Conservation (phyloP, 345 rosid species). For the Carallia pectinifolia region DNA sequence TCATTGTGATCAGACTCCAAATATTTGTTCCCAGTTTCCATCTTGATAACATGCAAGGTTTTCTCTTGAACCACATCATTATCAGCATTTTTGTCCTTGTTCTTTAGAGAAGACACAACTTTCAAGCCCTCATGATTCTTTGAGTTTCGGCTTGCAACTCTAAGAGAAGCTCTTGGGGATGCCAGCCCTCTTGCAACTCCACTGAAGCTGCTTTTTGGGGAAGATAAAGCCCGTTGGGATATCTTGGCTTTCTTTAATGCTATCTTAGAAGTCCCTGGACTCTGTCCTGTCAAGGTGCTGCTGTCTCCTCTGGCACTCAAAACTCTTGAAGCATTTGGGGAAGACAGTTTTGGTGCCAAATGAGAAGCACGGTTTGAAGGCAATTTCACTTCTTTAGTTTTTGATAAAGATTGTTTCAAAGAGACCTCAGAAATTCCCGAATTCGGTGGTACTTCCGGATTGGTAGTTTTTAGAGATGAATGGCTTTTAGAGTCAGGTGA, state of each 20-base stretch:
- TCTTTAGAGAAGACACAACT: slow-evolving; percentile 34
- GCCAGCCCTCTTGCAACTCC: slow-evolving; percentile 15
- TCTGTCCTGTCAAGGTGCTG: slow-evolving; percentile 33
- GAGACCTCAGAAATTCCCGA: slow-evolving; percentile 27
- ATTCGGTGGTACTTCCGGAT: slow-evolving; percentile 28
- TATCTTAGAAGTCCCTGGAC: slow-evolving; percentile 20
- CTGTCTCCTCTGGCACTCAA: slow-evolving; percentile 25
- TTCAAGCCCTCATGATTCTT: slow-evolving; percentile 35
- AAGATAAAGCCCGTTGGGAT: slow-evolving; percentile 14
- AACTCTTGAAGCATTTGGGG: slow-evolving; percentile 30
- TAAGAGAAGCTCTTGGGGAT: slow-evolving; percentile 14
- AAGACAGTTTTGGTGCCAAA: slow-evolving; percentile 34
- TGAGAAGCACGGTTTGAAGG: slow-evolving; percentile 30
- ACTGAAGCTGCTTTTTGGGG: slow-evolving; percentile 9
- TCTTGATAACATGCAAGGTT: slow-evolving; percentile 59
- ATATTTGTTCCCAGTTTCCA: slow-evolving; percentile 44
- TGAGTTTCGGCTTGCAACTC: slow-evolving; percentile 35
- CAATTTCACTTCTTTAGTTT: slow-evolving; percentile 34
- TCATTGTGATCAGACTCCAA: slow-evolving; percentile 46
- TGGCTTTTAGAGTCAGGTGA: slow-evolving; percentile 8
- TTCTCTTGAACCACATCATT: slow-evolving; percentile 48
- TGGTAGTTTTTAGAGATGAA: slow-evolving; percentile 3
- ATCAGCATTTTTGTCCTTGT: slow-evolving; percentile 17
- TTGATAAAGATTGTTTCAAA: slow-evolving; percentile 25
- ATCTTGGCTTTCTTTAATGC: slow-evolving; percentile 29